These are phyloP conservation scores for Komagataea norvegica DNA, from an alignment of 1,139 yeast genomes.

Conservation along the genomic window DNA sequence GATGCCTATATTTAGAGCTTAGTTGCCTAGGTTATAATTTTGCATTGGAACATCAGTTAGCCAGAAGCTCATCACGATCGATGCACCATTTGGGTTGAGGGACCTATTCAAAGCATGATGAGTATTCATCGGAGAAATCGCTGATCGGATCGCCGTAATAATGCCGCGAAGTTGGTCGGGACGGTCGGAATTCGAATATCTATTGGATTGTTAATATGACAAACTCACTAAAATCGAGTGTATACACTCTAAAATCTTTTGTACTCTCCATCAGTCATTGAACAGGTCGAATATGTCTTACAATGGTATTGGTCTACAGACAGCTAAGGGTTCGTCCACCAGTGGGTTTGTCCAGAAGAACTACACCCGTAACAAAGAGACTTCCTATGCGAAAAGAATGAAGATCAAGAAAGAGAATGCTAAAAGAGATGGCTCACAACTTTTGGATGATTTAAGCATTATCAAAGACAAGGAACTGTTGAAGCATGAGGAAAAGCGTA, in stretches of 20 bases:
- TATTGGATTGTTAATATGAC: too few species aligned
- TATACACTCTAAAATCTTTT: background rate
- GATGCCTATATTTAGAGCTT: too few species aligned
- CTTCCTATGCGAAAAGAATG: slow-evolving; percentile 21
- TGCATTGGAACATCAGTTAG: too few species aligned
- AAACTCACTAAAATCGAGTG: too few species aligned
- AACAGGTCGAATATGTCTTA: slow-evolving; percentile 20
- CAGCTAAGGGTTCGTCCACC: slow-evolving; percentile 27
- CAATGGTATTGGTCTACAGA: slow-evolving; percentile 27
- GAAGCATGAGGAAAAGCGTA: slow-evolving; percentile 20
- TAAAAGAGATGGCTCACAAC: slow-evolving; percentile 8
- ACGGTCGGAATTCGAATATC: too few species aligned
- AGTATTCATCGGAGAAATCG: too few species aligned
- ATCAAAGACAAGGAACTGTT: slow-evolving; percentile 18
- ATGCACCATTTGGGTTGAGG: too few species aligned
- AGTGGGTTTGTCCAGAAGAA: slow-evolving; percentile 27
- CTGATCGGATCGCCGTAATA: too few species aligned
- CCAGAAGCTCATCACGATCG: too few species aligned
- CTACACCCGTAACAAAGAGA: slow-evolving; percentile 14
- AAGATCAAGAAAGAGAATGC: slow-evolving; percentile 15
- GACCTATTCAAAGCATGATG: too few species aligned
- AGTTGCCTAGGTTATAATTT: too few species aligned
- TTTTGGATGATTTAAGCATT: slow-evolving; percentile 4
- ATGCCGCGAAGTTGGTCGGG: too few species aligned
- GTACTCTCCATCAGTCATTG: slow-evolving; percentile 14